Conservation (phyloP, 768 basidiomycete genomes). For the Rhizopogon vesiculosus region DNA sequence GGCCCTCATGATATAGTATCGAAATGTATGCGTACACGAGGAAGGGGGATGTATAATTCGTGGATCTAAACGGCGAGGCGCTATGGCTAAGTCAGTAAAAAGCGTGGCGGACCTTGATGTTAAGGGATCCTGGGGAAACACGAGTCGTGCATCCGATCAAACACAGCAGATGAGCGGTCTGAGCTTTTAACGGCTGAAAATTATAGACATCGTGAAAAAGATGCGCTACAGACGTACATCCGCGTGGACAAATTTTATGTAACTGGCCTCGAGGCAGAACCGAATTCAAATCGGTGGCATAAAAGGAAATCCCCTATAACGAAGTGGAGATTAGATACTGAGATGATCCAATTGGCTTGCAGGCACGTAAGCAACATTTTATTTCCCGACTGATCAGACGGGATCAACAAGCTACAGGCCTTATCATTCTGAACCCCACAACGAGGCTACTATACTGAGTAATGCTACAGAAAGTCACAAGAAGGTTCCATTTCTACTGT, state of each 20-base stretch:
- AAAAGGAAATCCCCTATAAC: conserved; percentile 3
- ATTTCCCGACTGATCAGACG: too few relatives aligned
- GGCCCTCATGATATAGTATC: conserved; percentile 24
- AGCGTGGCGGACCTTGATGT: conserved; percentile 6
- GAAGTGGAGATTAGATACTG: background rate
- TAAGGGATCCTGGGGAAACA: conserved; percentile 17
- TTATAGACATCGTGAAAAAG: conserved; percentile 8
- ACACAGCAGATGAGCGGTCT: conserved; percentile 16
- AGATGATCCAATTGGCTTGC: too few relatives aligned
- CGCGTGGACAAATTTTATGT: background rate
- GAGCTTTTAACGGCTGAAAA: conserved; percentile 14
- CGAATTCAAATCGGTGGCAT: background rate
- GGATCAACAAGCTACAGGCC: too few relatives aligned
- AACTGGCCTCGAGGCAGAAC: conserved; percentile 22
- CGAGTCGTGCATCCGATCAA: conserved; percentile 23
- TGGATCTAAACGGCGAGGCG: conserved; percentile 25
- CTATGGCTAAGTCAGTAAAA: conserved; percentile 16
- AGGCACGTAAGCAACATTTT: too few relatives aligned
- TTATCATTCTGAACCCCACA: too few relatives aligned
- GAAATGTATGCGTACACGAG: conserved; percentile 22
- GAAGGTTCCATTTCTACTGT: background rate
- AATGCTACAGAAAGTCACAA: background rate
- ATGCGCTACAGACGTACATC: background rate
- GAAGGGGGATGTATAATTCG: conserved; percentile 16
- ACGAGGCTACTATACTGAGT: background rate